Evolutionary conservation across 1,284 basidiomycete species (phyloP).

Genomic region (Hemileia vastatrix): DNA sequence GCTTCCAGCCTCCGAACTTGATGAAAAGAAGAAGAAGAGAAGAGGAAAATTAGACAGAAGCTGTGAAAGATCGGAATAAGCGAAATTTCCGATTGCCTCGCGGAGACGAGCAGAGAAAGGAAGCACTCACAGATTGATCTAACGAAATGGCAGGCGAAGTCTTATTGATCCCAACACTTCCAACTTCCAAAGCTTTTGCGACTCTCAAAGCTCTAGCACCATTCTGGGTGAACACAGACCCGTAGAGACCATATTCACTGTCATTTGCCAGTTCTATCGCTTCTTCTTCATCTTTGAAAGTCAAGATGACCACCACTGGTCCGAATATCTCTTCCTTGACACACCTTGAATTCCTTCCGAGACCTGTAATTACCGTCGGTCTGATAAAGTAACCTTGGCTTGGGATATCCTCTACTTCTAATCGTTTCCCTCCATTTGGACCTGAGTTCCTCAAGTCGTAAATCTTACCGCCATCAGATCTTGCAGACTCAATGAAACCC

Average conservation of each 20-base stretch:
- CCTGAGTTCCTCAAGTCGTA: too few species aligned
- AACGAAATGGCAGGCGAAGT: background rate
- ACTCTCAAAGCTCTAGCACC: slow-evolving; percentile 26
- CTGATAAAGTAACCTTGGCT: background rate
- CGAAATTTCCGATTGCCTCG: too few species aligned
- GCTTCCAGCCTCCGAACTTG: too few species aligned
- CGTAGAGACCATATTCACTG: slow-evolving; percentile 64
- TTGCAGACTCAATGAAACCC: too few species aligned
- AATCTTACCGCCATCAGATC: too few species aligned
- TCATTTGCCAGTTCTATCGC: slow-evolving; percentile 69
- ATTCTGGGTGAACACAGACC: slow-evolving; percentile 31
- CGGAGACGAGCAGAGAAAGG: background rate
- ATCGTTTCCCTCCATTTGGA: too few species aligned
- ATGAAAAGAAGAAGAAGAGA: too few species aligned
- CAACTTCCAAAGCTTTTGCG: slow-evolving; percentile 25
- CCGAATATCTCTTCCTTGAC: slow-evolving; percentile 34
- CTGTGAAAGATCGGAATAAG: too few species aligned
- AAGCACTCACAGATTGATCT: background rate
- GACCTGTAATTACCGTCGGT: slow-evolving; percentile 15
- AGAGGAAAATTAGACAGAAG: too few species aligned
- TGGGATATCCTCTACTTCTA: too few species aligned
- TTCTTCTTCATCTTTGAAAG: slow-evolving; percentile 33
- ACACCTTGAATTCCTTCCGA: slow-evolving; percentile 26
- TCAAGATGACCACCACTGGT: slow-evolving; percentile 31
- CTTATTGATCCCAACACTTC: slow-evolving; percentile 32